Evolutionary conservation across 1,284 basidiomycete species (phyloP).

Genomic region (Cryptococcus wingfieldii): DNA sequence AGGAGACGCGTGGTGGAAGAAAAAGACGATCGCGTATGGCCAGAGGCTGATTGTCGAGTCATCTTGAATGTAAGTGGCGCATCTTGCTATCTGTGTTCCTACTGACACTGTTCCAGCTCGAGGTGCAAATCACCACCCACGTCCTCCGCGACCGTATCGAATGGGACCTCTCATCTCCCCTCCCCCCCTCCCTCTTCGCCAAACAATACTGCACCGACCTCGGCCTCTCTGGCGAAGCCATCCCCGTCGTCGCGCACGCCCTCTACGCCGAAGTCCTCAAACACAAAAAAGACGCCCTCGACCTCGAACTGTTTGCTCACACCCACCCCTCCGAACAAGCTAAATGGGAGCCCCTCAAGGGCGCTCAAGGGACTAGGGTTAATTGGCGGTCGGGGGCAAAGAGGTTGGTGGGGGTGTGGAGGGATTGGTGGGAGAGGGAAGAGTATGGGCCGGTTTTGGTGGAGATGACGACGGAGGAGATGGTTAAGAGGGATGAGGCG

Average conservation of each 20-base stretch:
- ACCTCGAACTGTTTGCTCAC: constrained; percentile 77
- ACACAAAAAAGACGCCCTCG: constrained; percentile 90
- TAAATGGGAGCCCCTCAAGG: constrained; percentile 64
- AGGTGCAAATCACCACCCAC: constrained; percentile 91
- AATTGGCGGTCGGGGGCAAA: constrained; percentile 63
- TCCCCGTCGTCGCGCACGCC: constrained; percentile 84
- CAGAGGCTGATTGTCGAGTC: constrained; percentile 78
- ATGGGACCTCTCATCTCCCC: constrained; percentile 90
- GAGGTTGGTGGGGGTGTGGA: constrained; percentile 81
- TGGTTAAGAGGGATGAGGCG: constrained; percentile 84
- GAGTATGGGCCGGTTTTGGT: constrained; percentile 89
- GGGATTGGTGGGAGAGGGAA: constrained; percentile 88
- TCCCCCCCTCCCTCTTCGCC: constrained; percentile 86
- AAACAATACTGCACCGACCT: constrained; percentile 76
- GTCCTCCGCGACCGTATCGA: constrained; percentile 93
- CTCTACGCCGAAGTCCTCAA: constrained; percentile 91
- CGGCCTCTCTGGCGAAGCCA: constrained; percentile 79
- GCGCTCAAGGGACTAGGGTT: constrained; percentile 50
- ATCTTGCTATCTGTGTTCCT: not conserved
- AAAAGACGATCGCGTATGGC: constrained; percentile 33
- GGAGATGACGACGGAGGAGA: constrained; percentile 80
- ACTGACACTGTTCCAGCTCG: constrained; percentile 61
- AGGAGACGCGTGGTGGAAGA: constrained; percentile 18
- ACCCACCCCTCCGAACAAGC: constrained; percentile 52
- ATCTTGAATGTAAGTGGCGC: constrained; percentile 70